phyloP scores from a whole-genome alignment of 345 rosid genomes.

The Balakata baccata region DNA sequence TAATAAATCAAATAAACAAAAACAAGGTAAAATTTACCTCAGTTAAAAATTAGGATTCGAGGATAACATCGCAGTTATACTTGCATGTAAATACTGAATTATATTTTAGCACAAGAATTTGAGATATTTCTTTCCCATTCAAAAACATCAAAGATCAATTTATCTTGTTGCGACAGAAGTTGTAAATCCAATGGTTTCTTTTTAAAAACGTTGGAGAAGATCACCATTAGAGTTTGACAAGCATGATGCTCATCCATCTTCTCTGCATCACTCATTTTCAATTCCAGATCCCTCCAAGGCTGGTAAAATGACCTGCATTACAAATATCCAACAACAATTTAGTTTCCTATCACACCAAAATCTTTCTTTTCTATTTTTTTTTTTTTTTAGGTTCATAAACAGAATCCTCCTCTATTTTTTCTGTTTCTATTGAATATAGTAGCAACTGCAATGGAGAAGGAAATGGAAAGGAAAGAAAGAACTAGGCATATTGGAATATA shows the following conservation, averaged over 20 bases:
- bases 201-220: slow-evolving; percentile 42
- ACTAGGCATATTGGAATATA: background rate
- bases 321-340: background rate
- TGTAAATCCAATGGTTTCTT: slow-evolving; percentile 34
- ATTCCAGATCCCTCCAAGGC: slow-evolving; percentile 57
- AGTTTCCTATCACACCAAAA: background rate
- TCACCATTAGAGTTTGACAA: slow-evolving; percentile 51
- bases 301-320: slow-evolving; percentile 63
- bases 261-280: slow-evolving; percentile 38
- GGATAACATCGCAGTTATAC: too few species aligned
- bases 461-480: too few species aligned
- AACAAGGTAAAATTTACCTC: too few species aligned
- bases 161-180: slow-evolving; percentile 29
- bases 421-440: too few species aligned
- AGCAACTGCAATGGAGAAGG: too few species aligned
- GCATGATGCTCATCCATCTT: slow-evolving; percentile 60
- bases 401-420: too few species aligned
- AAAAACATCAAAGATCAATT: slow-evolving; percentile 39
- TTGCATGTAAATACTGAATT: background rate
- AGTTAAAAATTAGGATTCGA: too few species aligned
- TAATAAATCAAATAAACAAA: too few species aligned
- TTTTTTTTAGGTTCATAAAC: too few species aligned
- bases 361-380: too few species aligned
- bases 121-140: slow-evolving; percentile 55
- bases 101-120: background rate